Conservation (phyloP, 2,329 filamentous ascomycete species). For the Verticillium alfalfae region DNA sequence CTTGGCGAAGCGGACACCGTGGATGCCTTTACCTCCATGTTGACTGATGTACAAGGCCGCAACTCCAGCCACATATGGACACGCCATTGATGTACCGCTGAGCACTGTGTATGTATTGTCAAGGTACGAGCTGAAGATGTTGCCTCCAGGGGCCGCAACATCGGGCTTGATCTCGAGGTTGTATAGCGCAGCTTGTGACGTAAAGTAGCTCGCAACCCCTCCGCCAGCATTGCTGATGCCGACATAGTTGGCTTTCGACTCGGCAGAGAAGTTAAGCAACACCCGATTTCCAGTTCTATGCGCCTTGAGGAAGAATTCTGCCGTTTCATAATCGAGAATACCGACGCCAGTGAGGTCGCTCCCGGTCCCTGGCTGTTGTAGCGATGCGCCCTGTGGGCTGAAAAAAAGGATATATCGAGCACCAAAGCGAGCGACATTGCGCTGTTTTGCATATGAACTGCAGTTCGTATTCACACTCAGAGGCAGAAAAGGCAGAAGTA, state of each 20-base stretch:
- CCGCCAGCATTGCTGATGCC: constrained; percentile 13
- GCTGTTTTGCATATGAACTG: background rate
- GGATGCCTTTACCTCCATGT: constrained; percentile 30
- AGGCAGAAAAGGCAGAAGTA: constrained; percentile 21
- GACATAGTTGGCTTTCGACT: background rate
- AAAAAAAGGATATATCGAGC: constrained; percentile 1
- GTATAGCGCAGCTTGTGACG: constrained; percentile 46
- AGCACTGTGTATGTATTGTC: constrained; percentile 36
- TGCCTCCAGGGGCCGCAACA: constrained; percentile 40
- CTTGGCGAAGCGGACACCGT: constrained; percentile 23
- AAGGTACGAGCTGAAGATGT: constrained; percentile 44
- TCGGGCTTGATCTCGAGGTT: constrained; percentile 47
- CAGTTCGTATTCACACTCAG: background rate
- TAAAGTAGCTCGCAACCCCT: constrained; percentile 37
- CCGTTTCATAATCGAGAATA: background rate
- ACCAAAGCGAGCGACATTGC: background rate
- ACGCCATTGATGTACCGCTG: constrained; percentile 52
- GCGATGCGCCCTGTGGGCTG: background rate
- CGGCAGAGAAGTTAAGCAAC: background rate
- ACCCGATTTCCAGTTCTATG: background rate
- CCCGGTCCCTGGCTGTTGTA: background rate
- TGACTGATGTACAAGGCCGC: constrained; percentile 38
- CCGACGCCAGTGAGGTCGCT: background rate
- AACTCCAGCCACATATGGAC: constrained; percentile 47
- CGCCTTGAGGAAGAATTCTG: background rate